Base-by-base conservation (phyloP, 2,329 filamentous ascomycete species). In the Dothiorella sarmentorum region DNA sequence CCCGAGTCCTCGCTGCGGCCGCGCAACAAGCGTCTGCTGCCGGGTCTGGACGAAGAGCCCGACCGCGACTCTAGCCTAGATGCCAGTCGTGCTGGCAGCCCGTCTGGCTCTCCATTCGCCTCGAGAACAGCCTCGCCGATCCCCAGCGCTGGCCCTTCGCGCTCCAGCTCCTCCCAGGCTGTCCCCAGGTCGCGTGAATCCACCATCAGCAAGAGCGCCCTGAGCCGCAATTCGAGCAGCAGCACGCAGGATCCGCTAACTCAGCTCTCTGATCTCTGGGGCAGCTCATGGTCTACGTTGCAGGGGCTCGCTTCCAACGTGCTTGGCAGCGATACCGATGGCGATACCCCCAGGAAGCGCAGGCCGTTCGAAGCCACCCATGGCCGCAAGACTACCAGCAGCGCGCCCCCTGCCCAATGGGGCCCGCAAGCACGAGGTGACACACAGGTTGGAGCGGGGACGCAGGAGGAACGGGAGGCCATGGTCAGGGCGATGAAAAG, bases 291-390 rank as follows among this genome's bases (percentile, higher is more conserved):
- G 78, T 75, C 71, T 27, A 71, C 77, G 35, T 67, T 81, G 40
- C 78, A 80, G 61, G 76, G 74, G 56, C 73, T 81, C 47, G 78
- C 79, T 7, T 76, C 76, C 24, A 79, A 77, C 58, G 70, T 81
- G 38, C 68, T 80, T 22, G 76, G 77, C 35, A 59, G 55, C 17
- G 59, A 63, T 29, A 49, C 61, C 18, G 52, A 62, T 22, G 65
- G 56, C 51, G 59, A 66, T 40, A 59, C 65, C 26, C 62, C 67
- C 35, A 67, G 71, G 51, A 66, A 67, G 17, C 70, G 72, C 59
- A 69, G 66, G 58, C 68, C 71, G 15, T 60, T 69, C 31, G 64
- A 67, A 49, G 63, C 58, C 3, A 63, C 66, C 43, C 67, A 69
- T 44, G 38, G 45, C 27, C 63, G 67, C 42, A 68, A 70, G 45